A percentile compares a stretch with the other conserved stretches of the same genome.
phyloP scores from a whole-genome alignment of 768 basidiomycete genomes.

The Porphyrellus cyaneotinctus region DNA sequence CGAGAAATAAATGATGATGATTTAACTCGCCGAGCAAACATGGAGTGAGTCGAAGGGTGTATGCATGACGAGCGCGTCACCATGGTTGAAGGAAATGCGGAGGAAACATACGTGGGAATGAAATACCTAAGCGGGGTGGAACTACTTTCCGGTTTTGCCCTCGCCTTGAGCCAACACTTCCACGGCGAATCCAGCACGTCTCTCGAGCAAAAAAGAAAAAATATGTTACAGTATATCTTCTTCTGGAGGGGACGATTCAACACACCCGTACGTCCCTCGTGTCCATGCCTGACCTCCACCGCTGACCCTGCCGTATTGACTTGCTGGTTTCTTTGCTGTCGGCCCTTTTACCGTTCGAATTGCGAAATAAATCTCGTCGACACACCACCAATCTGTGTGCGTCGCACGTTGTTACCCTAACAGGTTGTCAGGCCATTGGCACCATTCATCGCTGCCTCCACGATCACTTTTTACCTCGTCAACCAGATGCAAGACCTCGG shows the following conservation, averaged over 20 bases:
- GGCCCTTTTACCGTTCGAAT: too few relatives aligned
- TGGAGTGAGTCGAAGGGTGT: background rate
- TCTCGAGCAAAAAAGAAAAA: too few relatives aligned
- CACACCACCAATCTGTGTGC: background rate
- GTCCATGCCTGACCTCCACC: background rate
- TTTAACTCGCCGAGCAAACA: background rate
- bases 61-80: background rate
- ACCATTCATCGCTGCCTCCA: conserved; percentile 71
- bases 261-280: conserved; percentile 22
- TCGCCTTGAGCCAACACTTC: background rate
- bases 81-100: background rate
- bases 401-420: background rate
- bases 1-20: background rate
- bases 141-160: conserved; percentile 24
- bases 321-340: background rate
- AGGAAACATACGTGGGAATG: conserved; percentile 24
- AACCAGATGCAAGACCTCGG: conserved; percentile 62
- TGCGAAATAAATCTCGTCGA: too few relatives aligned
- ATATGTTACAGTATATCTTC: conserved; percentile 23
- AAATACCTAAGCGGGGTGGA: conserved; percentile 5
- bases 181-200: background rate
- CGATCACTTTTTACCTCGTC: conserved; percentile 64
- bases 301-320: background rate
- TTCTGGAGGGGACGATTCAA: conserved; percentile 29
- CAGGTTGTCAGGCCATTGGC: conserved; percentile 73